These are phyloP conservation scores for Fagus sylvatica DNA, from an alignment of 306 rosid genomes.

Conservation along the genomic window DNA sequence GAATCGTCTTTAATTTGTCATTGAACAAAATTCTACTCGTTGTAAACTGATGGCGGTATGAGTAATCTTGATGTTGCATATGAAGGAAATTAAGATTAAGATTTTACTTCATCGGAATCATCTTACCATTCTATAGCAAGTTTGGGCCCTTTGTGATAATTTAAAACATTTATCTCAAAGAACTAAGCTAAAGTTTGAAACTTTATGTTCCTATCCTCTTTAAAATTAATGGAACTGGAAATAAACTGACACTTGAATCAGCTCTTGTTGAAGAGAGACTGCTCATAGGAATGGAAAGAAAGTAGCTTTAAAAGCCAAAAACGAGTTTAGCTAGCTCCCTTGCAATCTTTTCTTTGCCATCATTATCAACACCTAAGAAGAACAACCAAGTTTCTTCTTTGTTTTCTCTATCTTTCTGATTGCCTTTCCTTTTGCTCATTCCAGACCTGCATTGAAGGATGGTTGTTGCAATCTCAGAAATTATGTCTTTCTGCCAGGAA, in stretches of 20 bases:
- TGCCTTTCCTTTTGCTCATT: slow-evolving; percentile 28
- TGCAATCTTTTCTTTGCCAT: slow-evolving; percentile 65
- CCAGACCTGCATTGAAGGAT: slow-evolving; percentile 72
- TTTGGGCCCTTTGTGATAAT: too few species aligned
- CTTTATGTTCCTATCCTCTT: too few species aligned
- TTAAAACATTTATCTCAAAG: too few species aligned
- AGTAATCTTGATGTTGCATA: too few species aligned
- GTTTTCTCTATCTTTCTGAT: slow-evolving; percentile 18
- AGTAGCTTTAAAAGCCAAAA: slow-evolving; percentile 60
- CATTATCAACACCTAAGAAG: slow-evolving; percentile 48
- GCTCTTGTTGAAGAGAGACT: slow-evolving; percentile 32
- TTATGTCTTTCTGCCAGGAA: slow-evolving; percentile 48
- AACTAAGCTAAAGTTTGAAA: too few species aligned
- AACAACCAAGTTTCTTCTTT: slow-evolving; percentile 68
- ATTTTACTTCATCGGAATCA: too few species aligned
- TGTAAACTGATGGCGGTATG: too few species aligned
- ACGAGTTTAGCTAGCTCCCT: slow-evolving; percentile 68
- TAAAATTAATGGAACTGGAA: too few species aligned
- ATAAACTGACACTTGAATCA: not conserved
- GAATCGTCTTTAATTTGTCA: too few species aligned
- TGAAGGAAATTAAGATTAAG: too few species aligned
- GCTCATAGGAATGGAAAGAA: slow-evolving; percentile 50
- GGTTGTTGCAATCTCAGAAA: slow-evolving; percentile 52
- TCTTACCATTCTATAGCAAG: slow-evolving; percentile 10
- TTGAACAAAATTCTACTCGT: too few species aligned